phyloP scores from a whole-genome alignment of 2,329 filamentous ascomycete genomes.

The Colletotrichum liriopes region DNA sequence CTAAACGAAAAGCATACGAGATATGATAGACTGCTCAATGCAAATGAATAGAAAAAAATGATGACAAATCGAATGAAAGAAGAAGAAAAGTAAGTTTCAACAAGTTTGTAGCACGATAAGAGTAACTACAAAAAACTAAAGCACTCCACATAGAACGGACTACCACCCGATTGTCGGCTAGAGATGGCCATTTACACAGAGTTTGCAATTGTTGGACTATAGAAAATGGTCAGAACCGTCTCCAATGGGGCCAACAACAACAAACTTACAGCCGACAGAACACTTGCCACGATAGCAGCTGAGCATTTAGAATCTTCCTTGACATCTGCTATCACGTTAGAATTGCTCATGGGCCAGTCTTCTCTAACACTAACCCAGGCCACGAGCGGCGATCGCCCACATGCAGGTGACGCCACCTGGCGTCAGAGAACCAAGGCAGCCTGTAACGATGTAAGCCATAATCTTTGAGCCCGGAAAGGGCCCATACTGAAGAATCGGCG shows the following conservation, averaged over 20 bases:
- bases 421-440: conserved; percentile 26
- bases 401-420: conserved; percentile 25
- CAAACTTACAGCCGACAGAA: conserved; percentile 18
- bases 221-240: background rate
- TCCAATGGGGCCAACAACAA: background rate
- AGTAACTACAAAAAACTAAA: too few relatives aligned
- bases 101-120: too few relatives aligned
- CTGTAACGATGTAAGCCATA: background rate
- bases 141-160: too few relatives aligned
- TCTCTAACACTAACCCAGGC: background rate
- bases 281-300: conserved; percentile 15
- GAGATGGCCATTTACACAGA: conserved; percentile 27
- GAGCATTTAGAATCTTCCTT: conserved; percentile 29
- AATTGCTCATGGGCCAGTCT: too few relatives aligned
- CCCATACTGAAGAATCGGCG: conserved; percentile 22
- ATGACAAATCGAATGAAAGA: too few relatives aligned
- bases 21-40: too few relatives aligned
- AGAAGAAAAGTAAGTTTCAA: too few relatives aligned
- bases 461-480: too few relatives aligned
- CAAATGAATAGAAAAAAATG: too few relatives aligned
- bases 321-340: conserved; percentile 7
- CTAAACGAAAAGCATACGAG: too few relatives aligned
- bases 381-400: conserved; percentile 26
- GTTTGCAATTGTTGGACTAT: conserved; percentile 29
- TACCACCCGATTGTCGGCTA: background rate